A percentile compares a stretch with the other conserved stretches of the same genome.
These are phyloP conservation scores for Sequoia sempervirens DNA, from an alignment of 75 land plant species.

Conservation along the genomic window DNA sequence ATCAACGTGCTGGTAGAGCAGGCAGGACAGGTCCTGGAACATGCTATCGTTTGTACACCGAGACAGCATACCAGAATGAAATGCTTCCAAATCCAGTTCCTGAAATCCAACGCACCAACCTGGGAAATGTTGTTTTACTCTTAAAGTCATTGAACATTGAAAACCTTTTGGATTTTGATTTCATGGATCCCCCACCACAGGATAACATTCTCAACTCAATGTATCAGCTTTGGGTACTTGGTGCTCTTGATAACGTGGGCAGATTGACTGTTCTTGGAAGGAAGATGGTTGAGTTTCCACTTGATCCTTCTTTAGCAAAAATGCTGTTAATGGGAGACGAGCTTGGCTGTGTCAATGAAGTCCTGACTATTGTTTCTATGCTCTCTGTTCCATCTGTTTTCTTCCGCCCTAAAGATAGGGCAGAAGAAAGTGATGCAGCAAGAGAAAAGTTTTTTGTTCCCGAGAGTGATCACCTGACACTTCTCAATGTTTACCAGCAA, in stretches of 20 bases:
- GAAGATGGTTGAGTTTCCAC: conserved; percentile 99
- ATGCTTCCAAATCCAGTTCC: conserved; percentile 95
- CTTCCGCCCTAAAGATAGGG: conserved; percentile 90
- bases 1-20: conserved; percentile 95
- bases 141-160: conserved; percentile 90
- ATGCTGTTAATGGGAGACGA: conserved; percentile 92
- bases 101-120: conserved; percentile 94
- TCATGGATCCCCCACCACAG: conserved; percentile 99
- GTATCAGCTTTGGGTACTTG: conserved; percentile 98
- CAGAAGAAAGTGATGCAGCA: conserved; percentile 98
- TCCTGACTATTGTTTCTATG: conserved; percentile 93
- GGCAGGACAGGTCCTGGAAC: conserved; percentile 99
- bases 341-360: conserved; percentile 83
- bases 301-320: conserved; percentile 96
- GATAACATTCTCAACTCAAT: conserved; percentile 97
- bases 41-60: conserved; percentile 94
- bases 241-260: conserved; percentile 93
- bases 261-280: conserved; percentile 76
- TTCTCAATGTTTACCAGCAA: conserved; percentile 86
- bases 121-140: conserved; percentile 89
- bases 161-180: conserved; percentile 91
- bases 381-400: conserved; percentile 99
- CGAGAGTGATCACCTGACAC: conserved; percentile 93
- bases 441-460: conserved; percentile 97
- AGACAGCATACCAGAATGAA: conserved; percentile 88